Base-by-base conservation (phyloP, 371 early-diverging fungal genomes). In the Homolaphlyctis polyrhiza region DNA sequence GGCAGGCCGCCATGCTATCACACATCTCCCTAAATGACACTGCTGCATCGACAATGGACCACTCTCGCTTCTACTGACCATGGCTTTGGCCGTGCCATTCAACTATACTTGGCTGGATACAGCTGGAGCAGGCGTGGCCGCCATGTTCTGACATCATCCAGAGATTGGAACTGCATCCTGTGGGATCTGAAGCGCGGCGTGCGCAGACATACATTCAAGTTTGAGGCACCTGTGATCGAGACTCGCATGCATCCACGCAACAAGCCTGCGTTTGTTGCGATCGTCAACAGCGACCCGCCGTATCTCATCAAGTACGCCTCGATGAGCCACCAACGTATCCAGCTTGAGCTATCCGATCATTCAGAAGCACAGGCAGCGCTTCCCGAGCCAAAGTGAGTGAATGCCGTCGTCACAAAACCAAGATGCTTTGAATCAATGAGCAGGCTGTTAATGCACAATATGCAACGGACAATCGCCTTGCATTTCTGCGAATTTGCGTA, bases 81-180 rank as follows among this genome's bases (percentile, higher is more conserved):
- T n/a, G n/a, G n/a, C n/a, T n/a, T n/a, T n/a, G 11, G 52, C 8
- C 36, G 33, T 45, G 25, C 29, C 39, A 65, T 45, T 45, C 23
- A 45, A 45, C 16, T 45, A 45, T 45, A n/a, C n/a, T n/a, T n/a
- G n/a, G n/a, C n/a, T 45, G 45, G 45, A 16, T 45, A 4, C 47
- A 73, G 77, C 65, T 77, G 77, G 78, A 47, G 71, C 18, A 25
- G 51, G 3, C 29, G 32, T 35, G 70, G 71, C 1, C 63, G 69
- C 14, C 67, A 67, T 50, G 21, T 79, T 21, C 65, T 75, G 27
- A 68, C 76, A 8, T 49, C 71, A 0, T 71, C 77, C 1, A 45
- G 52, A 35, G 92, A 88, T 54, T 92, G 94, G 84, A 86, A 84
- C 32, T 90, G 91, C 62, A 88, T 93, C n/a, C 72, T 92, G 16